phyloP scores from a whole-genome alignment of 1,139 yeast genomes.

The Keqinozyma sinolaborantium region DNA sequence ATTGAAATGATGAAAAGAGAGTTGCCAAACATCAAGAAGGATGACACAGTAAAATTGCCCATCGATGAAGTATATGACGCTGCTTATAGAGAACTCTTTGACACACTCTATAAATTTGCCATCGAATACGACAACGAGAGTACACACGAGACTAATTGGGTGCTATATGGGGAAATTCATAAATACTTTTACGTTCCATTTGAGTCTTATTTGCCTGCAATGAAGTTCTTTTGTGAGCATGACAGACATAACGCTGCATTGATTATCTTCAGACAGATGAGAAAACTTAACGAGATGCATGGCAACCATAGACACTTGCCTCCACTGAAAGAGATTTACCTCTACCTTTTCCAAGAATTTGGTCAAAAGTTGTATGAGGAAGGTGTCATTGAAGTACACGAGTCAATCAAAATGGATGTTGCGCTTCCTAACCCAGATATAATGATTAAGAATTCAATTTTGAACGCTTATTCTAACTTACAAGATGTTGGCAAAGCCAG shows the following conservation, averaged over 20 bases:
- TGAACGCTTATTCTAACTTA: constrained; percentile 64
- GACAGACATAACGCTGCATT: constrained; percentile 65
- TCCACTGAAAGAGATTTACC: constrained; percentile 69
- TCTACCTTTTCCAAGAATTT: constrained; percentile 57
- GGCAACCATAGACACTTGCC: constrained; percentile 42
- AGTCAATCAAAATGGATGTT: constrained; percentile 63
- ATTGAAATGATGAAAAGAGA: constrained; percentile 60
- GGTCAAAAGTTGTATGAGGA: constrained; percentile 60
- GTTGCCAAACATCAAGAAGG: constrained; percentile 44
- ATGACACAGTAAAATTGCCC: constrained; percentile 26
- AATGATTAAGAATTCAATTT: constrained; percentile 54
- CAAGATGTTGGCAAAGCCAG: constrained; percentile 59
- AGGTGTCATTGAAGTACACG: constrained; percentile 67
- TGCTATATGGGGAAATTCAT: constrained; percentile 57
- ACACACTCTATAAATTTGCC: constrained; percentile 45
- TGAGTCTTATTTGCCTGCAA: constrained; percentile 57
- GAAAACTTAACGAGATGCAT: constrained; percentile 52
- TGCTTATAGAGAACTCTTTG: constrained; percentile 30
- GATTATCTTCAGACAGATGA: constrained; percentile 60
- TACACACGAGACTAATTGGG: constrained; percentile 56
- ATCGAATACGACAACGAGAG: constrained; percentile 37
- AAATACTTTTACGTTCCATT: constrained; percentile 58
- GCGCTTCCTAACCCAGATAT: constrained; percentile 54
- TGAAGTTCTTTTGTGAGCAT: constrained; percentile 56
- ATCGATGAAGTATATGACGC: constrained; percentile 20